Percentiles rank a stretch among this genome's conserved stretches.
Evolutionary conservation across 2,329 filamentous ascomycete species (phyloP).

Genomic region (Dactylellina parvicollis): DNA sequence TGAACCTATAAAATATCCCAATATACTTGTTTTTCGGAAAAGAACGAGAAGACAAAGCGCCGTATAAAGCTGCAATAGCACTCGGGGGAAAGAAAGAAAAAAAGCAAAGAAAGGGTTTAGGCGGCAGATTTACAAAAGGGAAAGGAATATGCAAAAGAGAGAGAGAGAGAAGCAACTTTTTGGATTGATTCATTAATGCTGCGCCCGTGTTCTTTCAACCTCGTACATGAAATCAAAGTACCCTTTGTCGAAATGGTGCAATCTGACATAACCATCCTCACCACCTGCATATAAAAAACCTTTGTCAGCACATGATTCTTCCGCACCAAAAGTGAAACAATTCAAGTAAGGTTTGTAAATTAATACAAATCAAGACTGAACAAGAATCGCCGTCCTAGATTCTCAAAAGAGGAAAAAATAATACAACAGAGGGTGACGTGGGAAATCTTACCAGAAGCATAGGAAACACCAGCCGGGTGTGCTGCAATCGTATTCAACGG

Average conservation of each 20-base stretch:
- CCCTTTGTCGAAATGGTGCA: constrained; percentile 97
- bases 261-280: constrained; percentile 97
- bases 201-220: constrained; percentile 72
- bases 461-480: constrained; percentile 88
- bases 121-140: constrained; percentile 4
- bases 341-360: background rate
- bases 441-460: constrained; percentile 73
- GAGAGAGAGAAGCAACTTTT: background rate
- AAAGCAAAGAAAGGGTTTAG: background rate
- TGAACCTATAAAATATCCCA: too few relatives aligned
- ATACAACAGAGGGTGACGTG: background rate
- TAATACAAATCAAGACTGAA: background rate
- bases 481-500: constrained; percentile 95
- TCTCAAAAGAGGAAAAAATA: background rate
- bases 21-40: too few relatives aligned
- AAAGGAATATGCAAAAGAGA: background rate
- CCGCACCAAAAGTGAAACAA: background rate
- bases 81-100: background rate
- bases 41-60: too few relatives aligned
- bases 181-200: constrained; percentile 29
- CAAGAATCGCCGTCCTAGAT: background rate
- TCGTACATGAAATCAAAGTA: constrained; percentile 99
- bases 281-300: constrained; percentile 66
- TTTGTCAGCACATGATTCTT: constrained; percentile 8
- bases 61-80: too few relatives aligned